Base-by-base conservation (phyloP, 345 rosid species). In the Dimocarpus longan region DNA sequence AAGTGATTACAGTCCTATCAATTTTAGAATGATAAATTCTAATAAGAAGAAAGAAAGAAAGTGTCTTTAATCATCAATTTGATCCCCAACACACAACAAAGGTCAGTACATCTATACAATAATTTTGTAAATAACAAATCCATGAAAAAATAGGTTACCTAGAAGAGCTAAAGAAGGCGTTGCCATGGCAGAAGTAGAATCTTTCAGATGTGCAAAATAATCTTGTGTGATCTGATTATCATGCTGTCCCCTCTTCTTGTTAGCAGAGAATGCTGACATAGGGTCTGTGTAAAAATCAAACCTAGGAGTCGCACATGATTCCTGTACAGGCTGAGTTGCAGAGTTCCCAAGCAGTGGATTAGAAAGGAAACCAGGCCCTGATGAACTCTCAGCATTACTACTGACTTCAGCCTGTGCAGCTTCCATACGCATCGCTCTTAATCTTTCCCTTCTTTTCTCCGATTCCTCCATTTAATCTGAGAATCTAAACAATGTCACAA, bases 221-320 rank as follows among this genome's bases (percentile, higher is more conserved):
- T 74, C 74, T 60, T 83, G 89, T 57, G 73, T 68, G 76, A 79
- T 64, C 42, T 66, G 85, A 77, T 66, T 76, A 68, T 64, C 81
- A 42, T 73, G 70, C 50, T 81, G 77, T 78, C 57, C 81, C 80
- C 85, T 86, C 72, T 63, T 82, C 82, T 80, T 89, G 84, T 86
- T 81, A 75, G 86, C 86, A 81, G 97, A 90, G 76, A 88, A 93
- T 67, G 98, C 95, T 8, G 95, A 83, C 91, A 87, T 86, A 5
- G 98, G 94, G 40, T 95, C 92, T 0, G 95, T 93, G 79, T 93
- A 93, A 78, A 82, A 93, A 85, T 90, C 97, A 74, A 92, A 95
- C 82, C 93, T 88, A 6, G 86, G 85, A 56, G 83, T 57, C 39
- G 79, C 85, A 74, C 18, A 60, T 0, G 84, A 64, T 19, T 66